Percentiles rank a stretch among this genome's conserved stretches.
phyloP scores from a whole-genome alignment of 2,329 filamentous ascomycete genomes.

The Akanthomyces uredinophilus region DNA sequence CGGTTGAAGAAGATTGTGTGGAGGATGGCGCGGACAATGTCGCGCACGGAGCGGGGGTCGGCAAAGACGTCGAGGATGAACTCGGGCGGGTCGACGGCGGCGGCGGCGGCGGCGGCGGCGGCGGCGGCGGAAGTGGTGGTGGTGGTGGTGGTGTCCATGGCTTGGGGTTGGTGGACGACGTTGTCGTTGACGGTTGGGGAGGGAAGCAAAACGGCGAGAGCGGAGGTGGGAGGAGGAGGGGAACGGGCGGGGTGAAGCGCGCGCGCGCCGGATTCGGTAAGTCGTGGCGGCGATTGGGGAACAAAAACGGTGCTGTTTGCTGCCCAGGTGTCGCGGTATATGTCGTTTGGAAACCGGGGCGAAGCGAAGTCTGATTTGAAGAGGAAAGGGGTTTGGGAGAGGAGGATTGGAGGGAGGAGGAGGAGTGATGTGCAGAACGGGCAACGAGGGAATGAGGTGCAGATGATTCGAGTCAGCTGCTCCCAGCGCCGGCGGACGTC shows the following conservation, averaged over 20 bases:
- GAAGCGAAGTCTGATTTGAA: not conserved
- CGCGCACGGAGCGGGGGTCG: conserved; percentile 81
- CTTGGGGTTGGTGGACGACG: not conserved
- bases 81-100: conserved; percentile 57
- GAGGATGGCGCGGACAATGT: conserved; percentile 89
- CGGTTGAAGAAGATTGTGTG: conserved; percentile 99
- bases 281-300: no score
- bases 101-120: conserved; percentile 15
- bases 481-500: not conserved
- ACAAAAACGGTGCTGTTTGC: no score
- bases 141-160: conserved; percentile 36
- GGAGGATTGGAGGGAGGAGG: not conserved
- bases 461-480: conserved; percentile 9
- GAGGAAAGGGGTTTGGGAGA: not conserved
- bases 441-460: conserved; percentile 1
- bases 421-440: no score
- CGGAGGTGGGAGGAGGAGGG: not conserved
- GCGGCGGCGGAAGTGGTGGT: not conserved
- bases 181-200: no score
- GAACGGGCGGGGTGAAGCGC: not conserved
- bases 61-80: conserved; percentile 93
- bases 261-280: no score
- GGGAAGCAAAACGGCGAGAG: not conserved
- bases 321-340: no score
- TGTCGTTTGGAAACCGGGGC: not conserved